These are phyloP conservation scores for Naganishia cerealis DNA, from an alignment of 1,284 basidiomycete genomes.

Conservation along the genomic window DNA sequence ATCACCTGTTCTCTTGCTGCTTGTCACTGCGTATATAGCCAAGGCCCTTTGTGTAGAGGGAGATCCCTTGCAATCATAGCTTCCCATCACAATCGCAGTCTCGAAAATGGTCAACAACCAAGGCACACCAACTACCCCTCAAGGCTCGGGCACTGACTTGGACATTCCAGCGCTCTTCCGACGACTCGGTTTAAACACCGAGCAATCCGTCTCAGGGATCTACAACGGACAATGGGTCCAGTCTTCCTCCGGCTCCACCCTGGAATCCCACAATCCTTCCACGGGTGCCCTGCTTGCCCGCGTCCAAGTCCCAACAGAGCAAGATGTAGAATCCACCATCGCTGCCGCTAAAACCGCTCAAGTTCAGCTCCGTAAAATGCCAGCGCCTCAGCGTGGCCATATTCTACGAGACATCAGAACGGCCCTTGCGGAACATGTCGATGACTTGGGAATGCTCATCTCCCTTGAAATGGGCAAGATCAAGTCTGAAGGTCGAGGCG, in stretches of 20 bases:
- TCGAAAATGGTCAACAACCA: conserved; percentile 26
- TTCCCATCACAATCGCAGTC: not conserved
- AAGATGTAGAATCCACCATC: conserved; percentile 67
- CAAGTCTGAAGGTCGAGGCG: conserved; percentile 82
- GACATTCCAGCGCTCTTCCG: conserved; percentile 20
- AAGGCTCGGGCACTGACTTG: not conserved
- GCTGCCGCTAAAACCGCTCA: conserved; percentile 71
- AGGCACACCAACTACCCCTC: conserved; percentile 14
- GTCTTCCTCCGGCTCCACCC: conserved; percentile 20
- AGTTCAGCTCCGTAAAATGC: conserved; percentile 68
- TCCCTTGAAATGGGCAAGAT: conserved; percentile 87
- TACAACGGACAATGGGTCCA: conserved; percentile 41
- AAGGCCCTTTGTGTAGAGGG: not conserved
- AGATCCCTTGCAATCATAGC: not conserved
- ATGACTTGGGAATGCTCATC: conserved; percentile 72
- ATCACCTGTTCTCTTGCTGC: not conserved
- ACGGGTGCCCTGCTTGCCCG: conserved; percentile 35
- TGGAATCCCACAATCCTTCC: conserved; percentile 35
- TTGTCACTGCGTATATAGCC: not conserved
- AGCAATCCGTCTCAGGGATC: conserved; percentile 36
- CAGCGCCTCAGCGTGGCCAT: conserved; percentile 83
- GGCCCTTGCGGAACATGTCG: conserved; percentile 75
- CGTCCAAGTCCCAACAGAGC: conserved; percentile 61
- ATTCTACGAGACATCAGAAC: conserved; percentile 82
- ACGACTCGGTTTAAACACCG: conserved; percentile 19